Evolutionary conservation across 106 monocot species (phyloP), one percentile per base, ranked within the genome.

Genomic region (Dioscorea zingiberensis): DNA sequence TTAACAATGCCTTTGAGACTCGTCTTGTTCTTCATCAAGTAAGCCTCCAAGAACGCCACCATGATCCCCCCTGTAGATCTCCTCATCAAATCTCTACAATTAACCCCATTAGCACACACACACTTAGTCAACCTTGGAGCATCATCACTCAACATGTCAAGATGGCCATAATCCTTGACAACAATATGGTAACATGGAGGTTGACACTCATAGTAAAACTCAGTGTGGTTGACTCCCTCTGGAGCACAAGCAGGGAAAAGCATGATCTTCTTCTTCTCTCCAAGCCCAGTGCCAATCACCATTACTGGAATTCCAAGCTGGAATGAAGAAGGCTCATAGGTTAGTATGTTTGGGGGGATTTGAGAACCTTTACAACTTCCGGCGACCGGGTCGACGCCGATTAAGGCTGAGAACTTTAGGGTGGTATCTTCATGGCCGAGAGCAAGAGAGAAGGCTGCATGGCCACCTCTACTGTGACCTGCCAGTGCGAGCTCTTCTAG

Each of bases 391-490:
- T 81, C 81, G n/a, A 81, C 22, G 3, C 79, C 79, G 5, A 79
- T 58, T 14, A 81, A 56, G 1, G 71, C 66, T 1, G 71, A 67
- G 66, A 81, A 72, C 17, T 67, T 63, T 44, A 71, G 66, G 24
- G 17, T n/a, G 4, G 65, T 58, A 4, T 55, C 57, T 62, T 21
- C 68, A 54, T 58, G n/a, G n/a, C 82, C 73, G 4, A 82, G 82
- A 2, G 77, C 77, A 2, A 82, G 24, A 2, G 82, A 21, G 69
- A 82, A 77, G 28, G 82, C 82, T 0, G 77, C 55, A 26, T 77
- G 77, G 59, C 82, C 81, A 16, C 81, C 81, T 51, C 75, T 21
- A 63, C 81, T 81, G 67, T 76, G 81, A 5, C 81, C 81, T 28
- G 73, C 44, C 3, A 77, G 48, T 3, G 65, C 69, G 30, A 82